Evolutionary conservation across 2,329 filamentous ascomycete species (phyloP), one percentile per base, ranked within the genome.

Genomic region (Phialophora expanda): DNA sequence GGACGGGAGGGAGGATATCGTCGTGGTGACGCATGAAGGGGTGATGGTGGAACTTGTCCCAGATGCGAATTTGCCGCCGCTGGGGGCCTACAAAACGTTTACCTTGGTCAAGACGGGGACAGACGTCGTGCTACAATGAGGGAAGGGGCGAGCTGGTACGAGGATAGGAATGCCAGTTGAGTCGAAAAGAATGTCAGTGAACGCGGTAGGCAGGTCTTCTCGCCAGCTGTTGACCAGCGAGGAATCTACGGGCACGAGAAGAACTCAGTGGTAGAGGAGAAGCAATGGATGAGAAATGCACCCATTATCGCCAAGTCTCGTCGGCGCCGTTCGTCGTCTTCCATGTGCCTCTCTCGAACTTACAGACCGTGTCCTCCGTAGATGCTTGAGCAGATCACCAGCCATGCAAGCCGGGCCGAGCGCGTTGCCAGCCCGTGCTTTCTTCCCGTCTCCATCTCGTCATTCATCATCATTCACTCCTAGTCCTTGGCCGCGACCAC

Each of bases 401-500:
- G 17, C 17, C 2, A 44, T 7, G 14, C 17, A 7, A 7, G 5
- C 5, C 14, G 17, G 38, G 17, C 14, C 14, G 12, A 44, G 17
- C 14, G 12, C 14, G 7, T n/a, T 3, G 17, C 38, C 17, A 5
- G 5, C 14, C 17, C 14, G 7, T n/a, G 2, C 14, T n/a, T n/a
- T 44, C 6, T n/a, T n/a, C 20, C 24, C 14, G 24, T n/a, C 28
- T n/a, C 11, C n/a, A 14, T 53, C 17, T 44, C 9, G 48, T 26
- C 22, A 26, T 14, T 3, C 14, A 51, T 51, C 14, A 51, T 51
- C 14, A 28, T 34, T n/a, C 28, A 11, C n/a, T 9, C 53, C 24
- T 30, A 30, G 14, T 34, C 57, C 28, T 61, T 51, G 4, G 24
- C 20, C 8, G 22, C 57, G 9, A 50, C 34, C 14, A 65, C 34